Percentiles rank a stretch among this genome's conserved stretches.
Evolutionary conservation across 768 basidiomycete species (phyloP).

Genomic region (Pluteus cervinus): DNA sequence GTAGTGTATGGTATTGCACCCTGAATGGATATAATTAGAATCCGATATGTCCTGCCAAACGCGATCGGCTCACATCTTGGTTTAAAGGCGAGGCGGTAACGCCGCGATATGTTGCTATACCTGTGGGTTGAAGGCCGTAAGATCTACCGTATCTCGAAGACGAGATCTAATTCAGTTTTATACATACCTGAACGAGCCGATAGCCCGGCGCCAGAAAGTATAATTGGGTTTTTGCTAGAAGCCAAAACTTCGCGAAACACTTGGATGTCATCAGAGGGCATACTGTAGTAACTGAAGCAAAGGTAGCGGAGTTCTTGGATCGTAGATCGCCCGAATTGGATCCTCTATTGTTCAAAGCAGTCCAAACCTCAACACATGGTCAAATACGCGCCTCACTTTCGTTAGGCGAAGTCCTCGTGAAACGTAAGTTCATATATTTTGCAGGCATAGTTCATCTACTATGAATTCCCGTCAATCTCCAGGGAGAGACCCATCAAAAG

Average conservation of each 20-base stretch:
- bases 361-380: too few species aligned
- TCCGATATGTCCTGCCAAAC: slow-evolving; percentile 44
- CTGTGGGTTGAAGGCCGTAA: slow-evolving; percentile 6
- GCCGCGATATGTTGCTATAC: slow-evolving; percentile 7
- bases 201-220: slow-evolving; percentile 52
- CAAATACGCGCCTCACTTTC: too few species aligned
- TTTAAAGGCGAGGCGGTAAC: slow-evolving; percentile 2
- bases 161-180: too few species aligned
- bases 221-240: slow-evolving; percentile 29
- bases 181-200: slow-evolving; percentile 54
- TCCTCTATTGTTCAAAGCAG: too few species aligned
- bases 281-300: too few species aligned
- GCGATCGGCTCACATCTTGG: slow-evolving; percentile 27
- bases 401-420: too few species aligned
- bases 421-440: too few species aligned
- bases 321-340: too few species aligned
- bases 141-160: neutral
- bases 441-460: too few species aligned
- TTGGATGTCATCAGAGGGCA: slow-evolving; percentile 13
- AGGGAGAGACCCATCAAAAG: slow-evolving; percentile 6
- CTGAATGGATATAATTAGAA: too few species aligned
- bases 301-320: too few species aligned
- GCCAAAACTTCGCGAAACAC: slow-evolving; percentile 14
- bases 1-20: slow-evolving; percentile 47
- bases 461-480: too few species aligned